phyloP scores from a whole-genome alignment of 2,329 filamentous ascomycete species.

The Pseudogymnoascus sp. region DNA sequence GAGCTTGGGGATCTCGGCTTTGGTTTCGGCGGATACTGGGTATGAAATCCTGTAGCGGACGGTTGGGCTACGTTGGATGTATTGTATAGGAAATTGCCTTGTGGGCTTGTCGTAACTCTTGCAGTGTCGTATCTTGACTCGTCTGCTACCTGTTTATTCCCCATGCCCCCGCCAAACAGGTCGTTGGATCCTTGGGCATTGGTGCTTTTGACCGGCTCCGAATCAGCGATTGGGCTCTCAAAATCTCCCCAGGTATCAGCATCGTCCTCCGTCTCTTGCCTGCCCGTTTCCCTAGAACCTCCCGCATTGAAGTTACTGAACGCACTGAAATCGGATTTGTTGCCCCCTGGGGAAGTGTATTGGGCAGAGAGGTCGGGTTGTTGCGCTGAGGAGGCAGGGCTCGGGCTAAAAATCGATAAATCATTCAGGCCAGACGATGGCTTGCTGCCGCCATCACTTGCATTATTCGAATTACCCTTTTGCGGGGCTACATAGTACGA shows the following conservation, averaged over 20 bases:
- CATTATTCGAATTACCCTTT: conserved; percentile 14
- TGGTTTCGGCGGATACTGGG: not conserved
- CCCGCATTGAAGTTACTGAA: not conserved
- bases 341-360: not conserved
- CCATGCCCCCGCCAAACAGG: not conserved
- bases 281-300: not conserved
- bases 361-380: not conserved
- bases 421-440: conserved; percentile 9
- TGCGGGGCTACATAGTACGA: conserved; percentile 35
- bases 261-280: not conserved
- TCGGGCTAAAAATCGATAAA: not conserved
- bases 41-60: not conserved
- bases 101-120: not conserved
- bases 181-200: not conserved
- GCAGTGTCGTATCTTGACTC: not conserved
- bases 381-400: not conserved
- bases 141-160: not conserved
- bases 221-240: not conserved
- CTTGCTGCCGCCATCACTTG: not conserved
- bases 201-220: not conserved
- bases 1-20: not conserved
- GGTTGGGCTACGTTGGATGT: not conserved
- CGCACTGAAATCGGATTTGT: not conserved
- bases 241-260: conserved; percentile 10
- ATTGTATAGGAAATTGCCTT: not conserved